Evolutionary conservation across 495 filamentous ascomycete genomes (phyloP).

Genomic region (Thozetella sp.): DNA sequence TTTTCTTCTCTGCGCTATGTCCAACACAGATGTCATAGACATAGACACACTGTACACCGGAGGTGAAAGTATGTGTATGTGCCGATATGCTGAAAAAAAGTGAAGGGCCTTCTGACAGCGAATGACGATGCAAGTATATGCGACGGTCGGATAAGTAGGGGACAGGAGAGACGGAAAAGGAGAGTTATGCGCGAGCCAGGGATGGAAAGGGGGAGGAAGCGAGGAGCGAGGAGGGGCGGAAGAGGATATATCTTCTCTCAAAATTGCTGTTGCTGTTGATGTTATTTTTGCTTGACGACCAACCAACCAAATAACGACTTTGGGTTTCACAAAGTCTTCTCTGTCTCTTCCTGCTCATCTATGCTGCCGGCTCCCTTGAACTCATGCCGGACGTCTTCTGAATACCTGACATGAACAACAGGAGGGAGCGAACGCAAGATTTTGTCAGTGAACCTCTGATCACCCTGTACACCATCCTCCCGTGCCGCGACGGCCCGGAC

Average conservation of each 20-base stretch:
- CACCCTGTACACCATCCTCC: constrained; percentile 15
- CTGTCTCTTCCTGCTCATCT: constrained; percentile 62
- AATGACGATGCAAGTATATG: neutral
- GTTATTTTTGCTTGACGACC: neutral
- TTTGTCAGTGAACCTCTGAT: constrained; percentile 15
- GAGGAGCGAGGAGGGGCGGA: neutral
- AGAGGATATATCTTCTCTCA: neutral
- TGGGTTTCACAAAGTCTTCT: constrained; percentile 40
- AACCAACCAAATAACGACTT: constrained; percentile 1
- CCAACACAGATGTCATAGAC: constrained; percentile 1
- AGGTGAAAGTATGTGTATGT: neutral
- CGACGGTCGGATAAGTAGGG: neutral
- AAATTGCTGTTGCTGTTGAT: neutral
- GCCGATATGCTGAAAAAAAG: neutral
- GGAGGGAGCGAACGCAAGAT: constrained; percentile 20
- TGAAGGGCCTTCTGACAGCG: neutral
- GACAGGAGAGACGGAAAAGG: neutral
- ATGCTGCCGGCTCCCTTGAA: constrained; percentile 51
- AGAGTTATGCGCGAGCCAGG: neutral
- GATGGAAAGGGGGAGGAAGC: neutral
- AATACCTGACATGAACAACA: constrained; percentile 17
- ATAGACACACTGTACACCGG: neutral
- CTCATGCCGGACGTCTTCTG: constrained; percentile 28
- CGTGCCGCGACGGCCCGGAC: constrained; percentile 46
- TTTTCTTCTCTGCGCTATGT: neutral